phyloP scores from a whole-genome alignment of 768 basidiomycete species.

The Rhodotorula diobovata region DNA sequence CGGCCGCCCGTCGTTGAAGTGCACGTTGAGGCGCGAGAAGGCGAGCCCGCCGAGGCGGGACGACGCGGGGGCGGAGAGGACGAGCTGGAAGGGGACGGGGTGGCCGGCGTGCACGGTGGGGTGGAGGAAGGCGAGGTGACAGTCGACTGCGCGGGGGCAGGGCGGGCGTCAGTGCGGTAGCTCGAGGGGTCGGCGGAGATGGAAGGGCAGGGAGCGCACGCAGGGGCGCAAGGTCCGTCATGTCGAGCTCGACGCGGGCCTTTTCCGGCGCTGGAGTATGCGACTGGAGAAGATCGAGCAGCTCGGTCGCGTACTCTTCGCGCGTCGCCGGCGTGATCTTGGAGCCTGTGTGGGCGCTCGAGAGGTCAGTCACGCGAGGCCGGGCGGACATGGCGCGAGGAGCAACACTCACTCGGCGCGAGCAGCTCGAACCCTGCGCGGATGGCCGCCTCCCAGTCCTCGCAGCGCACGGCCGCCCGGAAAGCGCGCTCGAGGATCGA shows the following conservation, averaged over 20 bases:
- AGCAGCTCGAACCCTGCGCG: constrained; percentile 77
- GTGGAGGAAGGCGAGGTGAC: constrained; percentile 67
- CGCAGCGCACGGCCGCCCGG: constrained; percentile 70
- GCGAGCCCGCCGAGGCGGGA: constrained; percentile 59
- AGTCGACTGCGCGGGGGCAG: constrained; percentile 55
- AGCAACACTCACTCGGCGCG: constrained; percentile 57
- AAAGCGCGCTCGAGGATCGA: constrained; percentile 76
- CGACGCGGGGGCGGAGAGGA: constrained; percentile 56
- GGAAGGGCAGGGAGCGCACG: constrained; percentile 51
- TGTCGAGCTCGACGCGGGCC: background rate
- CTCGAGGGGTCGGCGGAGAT: background rate
- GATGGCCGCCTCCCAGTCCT: constrained; percentile 70
- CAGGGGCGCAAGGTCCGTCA: constrained; percentile 58
- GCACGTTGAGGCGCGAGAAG: constrained; percentile 59
- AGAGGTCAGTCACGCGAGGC: background rate
- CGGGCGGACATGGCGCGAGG: background rate
- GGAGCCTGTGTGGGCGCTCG: background rate
- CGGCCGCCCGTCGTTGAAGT: constrained; percentile 55
- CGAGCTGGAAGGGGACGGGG: constrained; percentile 68
- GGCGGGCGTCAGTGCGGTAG: background rate
- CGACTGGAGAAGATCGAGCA: constrained; percentile 43
- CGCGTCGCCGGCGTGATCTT: constrained; percentile 38
- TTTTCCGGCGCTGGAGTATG: background rate
- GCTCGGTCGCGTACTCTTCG: constrained; percentile 59
- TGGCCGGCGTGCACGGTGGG: constrained; percentile 60